These are phyloP conservation scores for Spatholobus suberectus DNA, from an alignment of 306 rosid species.

Conservation along the genomic window DNA sequence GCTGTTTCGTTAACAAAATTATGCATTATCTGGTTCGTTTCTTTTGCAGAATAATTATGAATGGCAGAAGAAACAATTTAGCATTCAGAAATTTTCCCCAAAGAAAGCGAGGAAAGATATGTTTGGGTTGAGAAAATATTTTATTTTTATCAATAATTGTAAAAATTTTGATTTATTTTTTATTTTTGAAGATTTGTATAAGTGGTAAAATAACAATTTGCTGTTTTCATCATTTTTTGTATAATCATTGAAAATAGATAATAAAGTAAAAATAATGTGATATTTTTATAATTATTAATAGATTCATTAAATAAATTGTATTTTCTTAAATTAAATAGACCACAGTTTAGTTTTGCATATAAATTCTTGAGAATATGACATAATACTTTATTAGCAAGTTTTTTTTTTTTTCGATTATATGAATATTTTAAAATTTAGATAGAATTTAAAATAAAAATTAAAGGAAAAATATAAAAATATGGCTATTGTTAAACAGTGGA, in stretches of 20 bases:
- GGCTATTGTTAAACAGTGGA: too few species aligned
- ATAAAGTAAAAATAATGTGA: neutral
- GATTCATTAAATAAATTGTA: neutral
- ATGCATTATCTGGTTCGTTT: neutral
- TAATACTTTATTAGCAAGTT: neutral
- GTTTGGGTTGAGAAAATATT: neutral
- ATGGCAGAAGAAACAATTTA: slow-evolving; percentile 16
- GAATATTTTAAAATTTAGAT: too few species aligned
- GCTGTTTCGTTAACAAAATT: neutral
- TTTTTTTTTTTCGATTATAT: neutral
- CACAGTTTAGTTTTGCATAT: neutral
- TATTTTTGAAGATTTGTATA: neutral
- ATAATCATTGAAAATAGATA: neutral
- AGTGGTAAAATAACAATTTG: neutral
- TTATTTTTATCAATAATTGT: neutral
- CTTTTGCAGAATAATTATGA: slow-evolving; percentile 8
- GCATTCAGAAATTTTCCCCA: slow-evolving; percentile 10
- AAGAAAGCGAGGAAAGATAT: neutral
- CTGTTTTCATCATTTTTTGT: neutral
- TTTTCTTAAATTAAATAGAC: neutral
- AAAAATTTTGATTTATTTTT: neutral
- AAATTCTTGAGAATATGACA: neutral
- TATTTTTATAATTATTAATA: neutral
- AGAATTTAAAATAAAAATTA: too few species aligned
- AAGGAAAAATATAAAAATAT: too few species aligned